Base-by-base conservation (phyloP, 805 yeast species). In the Starmerella scarabaei region DNA sequence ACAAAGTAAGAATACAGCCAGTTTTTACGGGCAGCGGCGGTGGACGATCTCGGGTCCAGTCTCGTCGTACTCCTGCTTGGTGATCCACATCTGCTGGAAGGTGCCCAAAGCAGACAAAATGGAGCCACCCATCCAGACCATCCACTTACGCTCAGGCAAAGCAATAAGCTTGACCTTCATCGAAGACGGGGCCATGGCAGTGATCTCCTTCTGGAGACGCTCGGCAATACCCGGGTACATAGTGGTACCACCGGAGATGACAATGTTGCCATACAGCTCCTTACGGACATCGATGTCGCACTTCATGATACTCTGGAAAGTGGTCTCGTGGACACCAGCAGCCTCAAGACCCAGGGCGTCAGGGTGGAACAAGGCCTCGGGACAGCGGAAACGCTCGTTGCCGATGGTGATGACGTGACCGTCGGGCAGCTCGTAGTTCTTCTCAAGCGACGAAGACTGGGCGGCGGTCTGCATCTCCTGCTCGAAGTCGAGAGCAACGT, bases 71-170 rank as follows among this genome's bases (percentile, higher is more conserved):
- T 91, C 98, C 75, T 91, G 97, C 79, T 91, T 91, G 65, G 97
- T 86, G 82, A 91, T 85, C 98, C 98, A 91, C 97, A 91, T 88
- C 73, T 91, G 97, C 77, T 91, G 97, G 96, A 91, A 91, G 67
- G 98, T 91, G 51, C 95, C 83, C 67, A 91, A 79, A 47, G 96
- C 85, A 55, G 98, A 95, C 69, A 91, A 79, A 63, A 91, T 91
- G 58, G 97, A 91, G 73, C 98, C 98, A 77, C 98, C 98, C 55
- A 91, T 91, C 98, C 98, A 91, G 72, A 86, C 95, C 61, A 94
- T 82, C 81, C 82, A 91, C 72, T 91, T 91, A 72, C 98, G 80
- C 72, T 91, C 98, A 56, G 97, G 97, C 56, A 97, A 95, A 65
- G 98, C 98, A 65, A 81, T 81, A 65, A 91, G 86, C 81, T 91